These are phyloP conservation scores for Bassia scoparia DNA, from an alignment of 148 eudicot genomes.

Conservation along the genomic window DNA sequence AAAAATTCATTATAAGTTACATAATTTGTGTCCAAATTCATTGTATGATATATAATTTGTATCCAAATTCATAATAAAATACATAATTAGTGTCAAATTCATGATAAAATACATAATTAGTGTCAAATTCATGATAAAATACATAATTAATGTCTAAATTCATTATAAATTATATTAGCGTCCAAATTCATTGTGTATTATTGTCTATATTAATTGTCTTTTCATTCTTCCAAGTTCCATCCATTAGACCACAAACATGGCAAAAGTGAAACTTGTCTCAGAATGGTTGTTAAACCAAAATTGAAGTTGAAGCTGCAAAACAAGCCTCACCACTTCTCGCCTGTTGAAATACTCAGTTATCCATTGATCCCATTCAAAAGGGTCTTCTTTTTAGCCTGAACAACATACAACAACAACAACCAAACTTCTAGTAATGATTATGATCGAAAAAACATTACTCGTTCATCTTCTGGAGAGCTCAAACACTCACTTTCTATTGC, in stretches of 20 bases:
- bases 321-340: slow-evolving; percentile 12
- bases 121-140: too few species aligned
- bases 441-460: background rate
- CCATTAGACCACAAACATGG: background rate
- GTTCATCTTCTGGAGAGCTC: background rate
- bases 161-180: too few species aligned
- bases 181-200: too few species aligned
- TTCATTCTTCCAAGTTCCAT: background rate
- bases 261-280: background rate
- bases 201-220: too few species aligned
- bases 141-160: too few species aligned
- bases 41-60: too few species aligned
- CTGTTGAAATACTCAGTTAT: slow-evolving; percentile 7
- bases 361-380: slow-evolving; percentile 16
- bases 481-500: background rate
- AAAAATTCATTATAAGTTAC: too few species aligned
- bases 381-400: slow-evolving; percentile 18
- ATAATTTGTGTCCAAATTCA: too few species aligned
- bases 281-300: too few species aligned
- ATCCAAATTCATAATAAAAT: too few species aligned
- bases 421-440: background rate
- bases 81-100: too few species aligned
- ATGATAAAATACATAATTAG: too few species aligned
- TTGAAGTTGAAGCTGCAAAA: slow-evolving; percentile 5
- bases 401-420: background rate